Evolutionary conservation across 805 yeast species (phyloP), one percentile per base, ranked within the genome.

Genomic region (Tetrapisispora fleetii): DNA sequence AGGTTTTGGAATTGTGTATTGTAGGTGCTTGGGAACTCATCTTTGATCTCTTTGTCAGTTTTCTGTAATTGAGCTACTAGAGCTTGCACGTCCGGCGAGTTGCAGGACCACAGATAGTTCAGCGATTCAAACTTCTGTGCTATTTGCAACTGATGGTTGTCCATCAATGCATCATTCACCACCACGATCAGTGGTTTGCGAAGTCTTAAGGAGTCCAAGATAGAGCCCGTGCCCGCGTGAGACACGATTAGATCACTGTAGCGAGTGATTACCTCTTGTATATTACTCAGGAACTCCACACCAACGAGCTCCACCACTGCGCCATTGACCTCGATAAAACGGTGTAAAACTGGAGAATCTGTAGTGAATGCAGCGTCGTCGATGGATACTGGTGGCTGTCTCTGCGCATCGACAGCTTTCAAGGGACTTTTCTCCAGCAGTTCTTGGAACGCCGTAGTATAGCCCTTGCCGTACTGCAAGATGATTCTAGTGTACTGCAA

Each of bases 171-270:
- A 11, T 75, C 74, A 62, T 91, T 91, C 9, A 81, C 77, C 28
- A 88, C 83, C 7, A 85, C 89, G 1, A 90, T 68, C 48, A 88
- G 67, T 22, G 75, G 78, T 58, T 78, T 81, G 1, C 65, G 47
- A 16, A 65, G 49, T 21, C 93, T 71, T 36, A 88, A 64, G 0
- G 85, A 74, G 58, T 91, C 99, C 27, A 93, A 64, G 8, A 91
- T 85, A 0, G 96, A 86, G 2, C 99, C 99, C 0, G 98, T 87
- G 1, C 85, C 84, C 16, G 95, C 97, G 62, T 93, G 98, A 0
- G 96, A 81, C 13, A 93, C 74, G 11, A 91, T 85, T 40, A 87
- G 55, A 45, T 79, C 79, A 1, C 81, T 70, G 1, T 43, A n/a
- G 7, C 44, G 27, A 3, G 17, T 22, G 9, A 55, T 55, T 10